Percentiles rank a stretch among this genome's conserved stretches.
phyloP scores from a whole-genome alignment of 345 rosid genomes.

The Syzygium aromaticum region DNA sequence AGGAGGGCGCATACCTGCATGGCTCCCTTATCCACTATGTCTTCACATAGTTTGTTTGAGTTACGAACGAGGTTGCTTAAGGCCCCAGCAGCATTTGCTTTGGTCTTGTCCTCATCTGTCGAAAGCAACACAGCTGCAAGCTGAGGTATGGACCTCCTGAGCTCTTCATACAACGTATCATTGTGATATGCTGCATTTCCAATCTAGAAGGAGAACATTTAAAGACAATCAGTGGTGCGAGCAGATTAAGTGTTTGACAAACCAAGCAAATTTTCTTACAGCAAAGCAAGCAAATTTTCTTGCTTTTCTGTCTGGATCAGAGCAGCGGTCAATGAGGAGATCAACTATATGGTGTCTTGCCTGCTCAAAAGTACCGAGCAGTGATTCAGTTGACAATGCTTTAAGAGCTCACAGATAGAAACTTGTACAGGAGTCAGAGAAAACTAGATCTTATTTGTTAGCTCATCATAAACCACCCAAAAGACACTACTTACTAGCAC shows the following conservation, averaged over 20 bases:
- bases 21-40: constrained; percentile 85
- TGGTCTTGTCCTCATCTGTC: constrained; percentile 90
- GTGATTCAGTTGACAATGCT: not conserved
- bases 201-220: constrained; percentile 33
- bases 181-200: constrained; percentile 96
- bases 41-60: constrained; percentile 82
- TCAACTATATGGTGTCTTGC: constrained; percentile 56
- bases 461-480: not conserved
- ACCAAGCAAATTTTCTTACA: constrained; percentile 28
- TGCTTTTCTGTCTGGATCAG: constrained; percentile 88
- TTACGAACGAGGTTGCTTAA: constrained; percentile 95
- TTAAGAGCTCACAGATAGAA: not conserved
- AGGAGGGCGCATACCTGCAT: constrained; percentile 50
- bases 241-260: not conserved
- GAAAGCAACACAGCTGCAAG: constrained; percentile 64
- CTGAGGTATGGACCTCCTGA: constrained; percentile 79
- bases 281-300: constrained; percentile 97
- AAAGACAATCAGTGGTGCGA: not conserved
- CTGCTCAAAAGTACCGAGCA: constrained; percentile 18
- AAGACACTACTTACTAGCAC: constrained; percentile 46
- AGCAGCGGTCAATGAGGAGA: constrained; percentile 85
- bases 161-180: constrained; percentile 72
- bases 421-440: not conserved
- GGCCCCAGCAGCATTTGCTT: constrained; percentile 97
- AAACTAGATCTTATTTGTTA: not conserved